Evolutionary conservation across 768 basidiomycete genomes (phyloP).

Genomic region (Lepiota subincarnata): DNA sequence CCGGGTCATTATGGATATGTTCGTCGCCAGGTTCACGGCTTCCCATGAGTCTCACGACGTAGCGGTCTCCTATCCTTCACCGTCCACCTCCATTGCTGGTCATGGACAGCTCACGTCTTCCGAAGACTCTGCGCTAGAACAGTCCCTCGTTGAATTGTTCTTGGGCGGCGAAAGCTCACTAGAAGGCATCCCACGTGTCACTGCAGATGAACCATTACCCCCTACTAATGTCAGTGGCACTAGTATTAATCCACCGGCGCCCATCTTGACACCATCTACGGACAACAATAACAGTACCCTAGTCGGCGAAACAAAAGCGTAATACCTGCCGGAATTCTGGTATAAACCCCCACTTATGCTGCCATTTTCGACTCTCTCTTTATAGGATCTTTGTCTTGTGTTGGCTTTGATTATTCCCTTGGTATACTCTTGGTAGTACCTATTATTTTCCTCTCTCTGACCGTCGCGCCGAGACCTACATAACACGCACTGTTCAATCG

Average conservation of each 20-base stretch:
- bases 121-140: slow-evolving; percentile 37
- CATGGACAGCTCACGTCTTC: slow-evolving; percentile 16
- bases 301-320: slow-evolving; percentile 7
- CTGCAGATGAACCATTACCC: not conserved
- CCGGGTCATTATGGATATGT: slow-evolving; percentile 79
- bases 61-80: slow-evolving; percentile 29
- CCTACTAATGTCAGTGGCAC: not conserved
- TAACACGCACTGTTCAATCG: slow-evolving; percentile 1
- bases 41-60: slow-evolving; percentile 26
- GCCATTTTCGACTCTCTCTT: not conserved
- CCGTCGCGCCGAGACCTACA: no score
- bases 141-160: slow-evolving; percentile 47
- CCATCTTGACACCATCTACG: not conserved
- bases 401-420: not conserved
- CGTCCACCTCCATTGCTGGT: slow-evolving; percentile 29
- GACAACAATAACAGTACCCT: slow-evolving; percentile 5
- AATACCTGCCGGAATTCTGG: slow-evolving; percentile 1
- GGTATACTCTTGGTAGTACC: not conserved
- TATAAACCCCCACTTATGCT: slow-evolving; percentile 4
- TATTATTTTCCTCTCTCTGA: not conserved
- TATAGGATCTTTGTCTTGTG: slow-evolving; percentile 1
- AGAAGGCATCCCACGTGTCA: slow-evolving; percentile 1
- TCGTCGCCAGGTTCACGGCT: slow-evolving; percentile 60
- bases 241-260: not conserved
- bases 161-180: slow-evolving; percentile 23